These are phyloP conservation scores for Talaromyces thailandensis DNA, from an alignment of 495 filamentous ascomycete species.

Conservation along the genomic window DNA sequence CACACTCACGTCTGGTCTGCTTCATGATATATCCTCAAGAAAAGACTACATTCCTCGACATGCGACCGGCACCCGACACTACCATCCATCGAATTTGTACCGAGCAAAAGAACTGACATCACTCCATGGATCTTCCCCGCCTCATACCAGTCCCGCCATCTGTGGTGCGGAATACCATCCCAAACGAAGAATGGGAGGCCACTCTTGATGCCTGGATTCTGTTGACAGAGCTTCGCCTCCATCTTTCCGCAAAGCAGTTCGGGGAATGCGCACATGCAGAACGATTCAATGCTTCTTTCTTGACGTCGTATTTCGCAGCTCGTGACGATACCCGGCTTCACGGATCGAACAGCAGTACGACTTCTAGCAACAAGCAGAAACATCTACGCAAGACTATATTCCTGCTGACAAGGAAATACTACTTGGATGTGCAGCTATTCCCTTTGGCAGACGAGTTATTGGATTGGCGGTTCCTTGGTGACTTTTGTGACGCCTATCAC, in stretches of 20 bases:
- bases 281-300: slow-evolving; percentile 47
- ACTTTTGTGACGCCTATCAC: slow-evolving; percentile 32
- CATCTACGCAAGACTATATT: slow-evolving; percentile 54
- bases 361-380: slow-evolving; percentile 33
- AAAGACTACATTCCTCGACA: not conserved
- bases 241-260: slow-evolving; percentile 44
- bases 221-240: slow-evolving; percentile 54
- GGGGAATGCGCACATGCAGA: slow-evolving; percentile 37
- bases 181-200: slow-evolving; percentile 63
- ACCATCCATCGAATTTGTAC: not conserved
- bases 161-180: slow-evolving; percentile 54
- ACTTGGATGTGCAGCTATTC: slow-evolving; percentile 15
- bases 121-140: slow-evolving; percentile 41
- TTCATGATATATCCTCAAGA: not conserved
- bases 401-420: slow-evolving; percentile 42
- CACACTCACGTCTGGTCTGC: not conserved
- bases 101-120: not conserved
- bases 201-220: slow-evolving; percentile 72
- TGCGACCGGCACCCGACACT: not conserved
- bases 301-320: slow-evolving; percentile 48
- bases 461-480: slow-evolving; percentile 28
- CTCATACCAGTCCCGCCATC: slow-evolving; percentile 68
- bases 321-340: slow-evolving; percentile 18
- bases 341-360: slow-evolving; percentile 9
- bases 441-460: slow-evolving; percentile 20